Evolutionary conservation across 1,139 yeast genomes (phyloP).

Genomic region (Pichia sp.): DNA sequence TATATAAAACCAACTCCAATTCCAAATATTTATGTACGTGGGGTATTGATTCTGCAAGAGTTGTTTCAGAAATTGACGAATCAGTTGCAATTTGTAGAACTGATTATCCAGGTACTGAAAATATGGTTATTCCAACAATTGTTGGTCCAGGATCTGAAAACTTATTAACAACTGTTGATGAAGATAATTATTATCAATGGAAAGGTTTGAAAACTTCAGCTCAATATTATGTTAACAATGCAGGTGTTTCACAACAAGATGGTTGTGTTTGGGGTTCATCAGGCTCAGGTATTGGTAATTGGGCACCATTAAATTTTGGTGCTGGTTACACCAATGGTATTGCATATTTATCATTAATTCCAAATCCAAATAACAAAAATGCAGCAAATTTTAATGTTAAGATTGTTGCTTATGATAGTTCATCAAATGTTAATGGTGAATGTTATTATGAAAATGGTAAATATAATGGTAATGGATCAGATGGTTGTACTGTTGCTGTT

Average conservation of each 20-base stretch:
- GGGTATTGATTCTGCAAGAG: conserved; percentile 61
- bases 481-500: conserved; percentile 76
- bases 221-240: conserved; percentile 76
- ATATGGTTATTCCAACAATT: conserved; percentile 76
- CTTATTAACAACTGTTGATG: conserved; percentile 62
- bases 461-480: conserved; percentile 57
- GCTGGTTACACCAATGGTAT: conserved; percentile 58
- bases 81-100: conserved; percentile 77
- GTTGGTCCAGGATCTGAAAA: conserved; percentile 52
- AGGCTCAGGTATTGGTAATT: conserved; percentile 67
- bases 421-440: conserved; percentile 48
- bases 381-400: conserved; percentile 63
- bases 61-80: conserved; percentile 47
- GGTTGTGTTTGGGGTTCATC: conserved; percentile 73
- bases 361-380: conserved; percentile 67
- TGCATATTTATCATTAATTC: conserved; percentile 70
- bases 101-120: conserved; percentile 85
- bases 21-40: conserved; percentile 65
- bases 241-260: conserved; percentile 65
- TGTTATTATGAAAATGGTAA: conserved; percentile 60
- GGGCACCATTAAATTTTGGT: conserved; percentile 79
- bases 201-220: conserved; percentile 61
- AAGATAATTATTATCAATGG: conserved; percentile 59
- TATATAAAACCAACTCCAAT: conserved; percentile 60
- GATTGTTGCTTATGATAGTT: conserved; percentile 53